phyloP scores from a whole-genome alignment of 2,329 filamentous ascomycete species.

The Colletotrichum orbiculare region DNA sequence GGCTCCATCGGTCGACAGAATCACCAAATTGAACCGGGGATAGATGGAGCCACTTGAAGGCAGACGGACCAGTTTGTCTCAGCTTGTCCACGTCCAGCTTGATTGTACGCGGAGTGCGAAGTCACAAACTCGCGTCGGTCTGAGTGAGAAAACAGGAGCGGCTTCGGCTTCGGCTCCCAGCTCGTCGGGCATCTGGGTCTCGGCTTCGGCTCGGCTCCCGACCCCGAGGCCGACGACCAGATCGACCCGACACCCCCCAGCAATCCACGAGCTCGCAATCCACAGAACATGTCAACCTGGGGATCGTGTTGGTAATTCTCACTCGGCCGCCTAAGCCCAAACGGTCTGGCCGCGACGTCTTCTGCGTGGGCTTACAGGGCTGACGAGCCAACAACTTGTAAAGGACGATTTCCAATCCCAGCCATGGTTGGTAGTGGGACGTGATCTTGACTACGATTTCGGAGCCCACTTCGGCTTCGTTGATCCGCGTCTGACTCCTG shows the following conservation, averaged over 20 bases:
- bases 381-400: neutral
- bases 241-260: neutral
- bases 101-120: neutral
- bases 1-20: slow-evolving; percentile 15
- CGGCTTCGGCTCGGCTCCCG: slow-evolving; percentile 14
- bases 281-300: neutral
- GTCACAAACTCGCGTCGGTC: neutral
- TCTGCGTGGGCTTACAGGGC: slow-evolving; percentile 13
- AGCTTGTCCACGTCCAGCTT: neutral
- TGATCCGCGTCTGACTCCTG: slow-evolving; percentile 20
- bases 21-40: neutral
- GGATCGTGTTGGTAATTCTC: slow-evolving; percentile 13
- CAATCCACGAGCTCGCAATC: neutral
- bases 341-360: slow-evolving; percentile 13
- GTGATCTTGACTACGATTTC: neutral
- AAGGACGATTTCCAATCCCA: neutral
- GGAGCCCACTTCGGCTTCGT: slow-evolving; percentile 15
- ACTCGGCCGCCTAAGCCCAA: slow-evolving; percentile 11
- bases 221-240: too few species aligned
- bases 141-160: slow-evolving; percentile 7
- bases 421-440: slow-evolving; percentile 4
- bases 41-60: neutral
- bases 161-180: neutral
- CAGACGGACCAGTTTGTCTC: neutral
- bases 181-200: neutral